These are phyloP conservation scores for Rhypophila decipiens DNA, from an alignment of 495 filamentous ascomycete species.

Conservation along the genomic window DNA sequence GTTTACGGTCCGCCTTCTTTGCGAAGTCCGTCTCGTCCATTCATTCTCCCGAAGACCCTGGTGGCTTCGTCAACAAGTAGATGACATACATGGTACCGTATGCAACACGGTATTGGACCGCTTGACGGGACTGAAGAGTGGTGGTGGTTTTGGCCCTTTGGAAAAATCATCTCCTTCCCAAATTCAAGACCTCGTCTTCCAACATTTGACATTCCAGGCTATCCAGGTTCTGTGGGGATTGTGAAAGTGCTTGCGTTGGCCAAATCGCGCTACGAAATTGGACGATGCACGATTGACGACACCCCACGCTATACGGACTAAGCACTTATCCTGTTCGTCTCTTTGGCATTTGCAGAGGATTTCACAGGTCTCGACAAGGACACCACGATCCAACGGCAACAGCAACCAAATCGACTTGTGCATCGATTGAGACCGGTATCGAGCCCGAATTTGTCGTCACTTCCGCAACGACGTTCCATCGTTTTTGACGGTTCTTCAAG, in stretches of 20 bases:
- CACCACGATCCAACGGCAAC: not conserved
- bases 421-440: not conserved
- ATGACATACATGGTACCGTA: too few species aligned
- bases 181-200: too few species aligned
- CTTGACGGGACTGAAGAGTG: conserved; percentile 12
- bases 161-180: conserved; percentile 2
- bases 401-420: not conserved
- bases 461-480: not conserved
- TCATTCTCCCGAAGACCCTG: too few species aligned
- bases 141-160: not conserved
- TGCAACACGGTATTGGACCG: too few species aligned
- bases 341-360: too few species aligned
- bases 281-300: conserved; percentile 2
- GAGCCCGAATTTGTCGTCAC: not conserved
- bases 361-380: not conserved
- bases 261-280: not conserved
- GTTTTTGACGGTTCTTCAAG: not conserved
- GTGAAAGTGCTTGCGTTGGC: too few species aligned
- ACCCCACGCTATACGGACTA: not conserved
- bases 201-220: too few species aligned
- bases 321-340: not conserved
- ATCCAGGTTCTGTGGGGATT: too few species aligned
- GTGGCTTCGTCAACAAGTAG: too few species aligned
- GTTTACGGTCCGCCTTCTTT: too few species aligned
- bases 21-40: too few species aligned